Conservation (phyloP, 805 yeast species). For the Ogataea chonburiensis region DNA sequence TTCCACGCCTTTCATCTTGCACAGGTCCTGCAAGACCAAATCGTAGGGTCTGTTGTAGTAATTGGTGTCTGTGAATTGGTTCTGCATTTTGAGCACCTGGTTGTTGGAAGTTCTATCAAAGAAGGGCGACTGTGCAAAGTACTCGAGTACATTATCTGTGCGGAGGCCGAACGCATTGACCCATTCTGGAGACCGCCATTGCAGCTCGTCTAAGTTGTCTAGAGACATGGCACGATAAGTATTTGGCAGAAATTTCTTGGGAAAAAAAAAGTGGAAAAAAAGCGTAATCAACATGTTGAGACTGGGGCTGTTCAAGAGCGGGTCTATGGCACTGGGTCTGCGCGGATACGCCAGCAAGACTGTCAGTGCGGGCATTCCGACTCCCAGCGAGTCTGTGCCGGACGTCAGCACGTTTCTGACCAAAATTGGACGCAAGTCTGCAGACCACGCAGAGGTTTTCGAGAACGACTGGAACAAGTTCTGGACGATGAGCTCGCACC, state of each 20-base stretch:
- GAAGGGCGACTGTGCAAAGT: constrained; percentile 91
- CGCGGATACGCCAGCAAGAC: constrained; percentile 5
- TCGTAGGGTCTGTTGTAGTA: constrained; percentile 35
- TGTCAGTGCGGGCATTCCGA: constrained; percentile 34
- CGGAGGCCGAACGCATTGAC: constrained; percentile 84
- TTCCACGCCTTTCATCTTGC: constrained; percentile 82
- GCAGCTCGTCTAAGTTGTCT: constrained; percentile 72
- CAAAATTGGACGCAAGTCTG: constrained; percentile 74
- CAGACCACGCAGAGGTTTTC: constrained; percentile 65
- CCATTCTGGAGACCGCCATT: constrained; percentile 98
- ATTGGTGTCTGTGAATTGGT: constrained; percentile 65
- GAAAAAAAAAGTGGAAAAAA: constrained; percentile 4
- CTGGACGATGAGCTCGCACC: constrained; percentile 51
- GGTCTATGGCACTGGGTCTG: background rate
- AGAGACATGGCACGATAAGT: constrained; percentile 11
- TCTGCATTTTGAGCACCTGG: constrained; percentile 93
- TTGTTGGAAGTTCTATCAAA: constrained; percentile 92
- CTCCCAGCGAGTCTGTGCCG: constrained; percentile 54
- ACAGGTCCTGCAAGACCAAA: constrained; percentile 47
- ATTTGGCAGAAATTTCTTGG: constrained; percentile 3
- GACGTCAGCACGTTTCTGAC: constrained; percentile 71
- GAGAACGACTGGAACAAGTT: constrained; percentile 70
- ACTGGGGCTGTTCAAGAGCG: constrained; percentile 1
- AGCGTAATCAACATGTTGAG: constrained; percentile 6
- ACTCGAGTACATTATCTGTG: constrained; percentile 88